A percentile compares a stretch with the other conserved stretches of the same genome.
Evolutionary conservation across 176 grass and related monocot genomes (phyloP).

Genomic region (Hordeum marinum): DNA sequence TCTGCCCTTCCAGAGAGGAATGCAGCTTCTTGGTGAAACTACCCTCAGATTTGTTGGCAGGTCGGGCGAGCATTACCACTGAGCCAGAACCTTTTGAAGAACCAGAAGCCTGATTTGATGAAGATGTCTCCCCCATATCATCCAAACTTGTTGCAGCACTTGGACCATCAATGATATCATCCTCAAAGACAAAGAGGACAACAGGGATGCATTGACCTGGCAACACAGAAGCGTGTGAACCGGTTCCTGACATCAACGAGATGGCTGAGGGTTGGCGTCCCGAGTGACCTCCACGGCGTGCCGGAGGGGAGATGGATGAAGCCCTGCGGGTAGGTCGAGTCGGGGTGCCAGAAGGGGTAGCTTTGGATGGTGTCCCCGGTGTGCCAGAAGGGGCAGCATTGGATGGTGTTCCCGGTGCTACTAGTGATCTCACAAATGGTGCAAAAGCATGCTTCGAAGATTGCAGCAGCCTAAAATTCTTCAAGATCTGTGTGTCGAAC

Average conservation of each 20-base stretch:
- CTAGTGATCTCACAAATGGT: constrained; percentile 53
- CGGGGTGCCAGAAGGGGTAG: constrained; percentile 31
- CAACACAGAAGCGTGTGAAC: constrained; percentile 41
- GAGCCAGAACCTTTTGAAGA: constrained; percentile 49
- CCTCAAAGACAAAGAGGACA: constrained; percentile 88
- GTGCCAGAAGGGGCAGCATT: constrained; percentile 28
- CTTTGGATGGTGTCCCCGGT: constrained; percentile 36
- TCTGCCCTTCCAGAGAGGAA: constrained; percentile 73
- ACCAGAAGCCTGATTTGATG: constrained; percentile 33
- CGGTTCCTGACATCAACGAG: constrained; percentile 66
- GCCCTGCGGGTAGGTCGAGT: constrained; percentile 30
- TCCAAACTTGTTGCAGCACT: constrained; percentile 38
- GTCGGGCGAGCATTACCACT: constrained; percentile 51
- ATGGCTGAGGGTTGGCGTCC: constrained; percentile 51
- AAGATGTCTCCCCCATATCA: constrained; percentile 44
- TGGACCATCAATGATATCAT: constrained; percentile 49
- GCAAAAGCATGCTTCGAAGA: constrained; percentile 78
- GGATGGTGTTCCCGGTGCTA: constrained; percentile 35
- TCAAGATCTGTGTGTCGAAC: constrained; percentile 63
- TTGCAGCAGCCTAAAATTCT: constrained; percentile 76
- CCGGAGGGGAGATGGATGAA: constrained; percentile 48
- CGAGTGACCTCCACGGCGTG: constrained; percentile 39
- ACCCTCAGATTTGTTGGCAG: constrained; percentile 47
- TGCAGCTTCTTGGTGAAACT: constrained; percentile 57
- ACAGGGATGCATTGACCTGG: constrained; percentile 73